These are phyloP conservation scores for Coemansia sp. DNA, from an alignment of 192 early-diverging fungal genomes.

Conservation along the genomic window DNA sequence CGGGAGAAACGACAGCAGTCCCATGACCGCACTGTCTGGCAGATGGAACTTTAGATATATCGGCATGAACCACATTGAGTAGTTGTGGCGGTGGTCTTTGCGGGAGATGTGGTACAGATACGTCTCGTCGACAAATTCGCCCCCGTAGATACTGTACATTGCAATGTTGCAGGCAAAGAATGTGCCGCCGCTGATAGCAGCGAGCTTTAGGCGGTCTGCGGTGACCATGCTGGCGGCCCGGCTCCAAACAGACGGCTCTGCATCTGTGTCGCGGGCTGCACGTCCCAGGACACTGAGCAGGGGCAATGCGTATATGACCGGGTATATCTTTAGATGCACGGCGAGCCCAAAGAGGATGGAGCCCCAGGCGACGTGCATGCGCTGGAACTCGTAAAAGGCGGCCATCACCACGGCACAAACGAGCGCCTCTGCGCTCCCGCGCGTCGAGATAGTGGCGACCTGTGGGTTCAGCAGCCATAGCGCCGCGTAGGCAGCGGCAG, in stretches of 20 bases:
- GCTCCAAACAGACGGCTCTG: slow-evolving; percentile 1
- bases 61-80: slow-evolving; percentile 93
- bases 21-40: slow-evolving; percentile 47
- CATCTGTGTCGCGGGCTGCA: slow-evolving; percentile 5
- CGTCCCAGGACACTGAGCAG: slow-evolving; percentile 59
- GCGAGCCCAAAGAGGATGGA: slow-evolving; percentile 78
- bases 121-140: slow-evolving; percentile 83
- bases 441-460: slow-evolving; percentile 92
- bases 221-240: slow-evolving; percentile 40
- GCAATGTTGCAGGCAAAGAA: slow-evolving; percentile 59
- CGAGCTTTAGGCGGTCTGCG: slow-evolving; percentile 57
- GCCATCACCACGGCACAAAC: slow-evolving; percentile 73
- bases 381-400: slow-evolving; percentile 65
- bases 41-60: slow-evolving; percentile 75
- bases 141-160: slow-evolving; percentile 75
- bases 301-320: slow-evolving; percentile 87
- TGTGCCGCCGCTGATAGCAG: slow-evolving; percentile 52
- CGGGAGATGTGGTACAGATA: slow-evolving; percentile 92
- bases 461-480: slow-evolving; percentile 94
- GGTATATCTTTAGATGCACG: slow-evolving; percentile 98
- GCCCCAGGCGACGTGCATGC: slow-evolving; percentile 38
- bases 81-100: slow-evolving; percentile 98
- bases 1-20: slow-evolving; percentile 77
- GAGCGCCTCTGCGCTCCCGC: slow-evolving; percentile 89
- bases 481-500: slow-evolving; percentile 52